phyloP scores from a whole-genome alignment of 1,284 basidiomycete genomes.

The Fomitiporia mediterranea region DNA sequence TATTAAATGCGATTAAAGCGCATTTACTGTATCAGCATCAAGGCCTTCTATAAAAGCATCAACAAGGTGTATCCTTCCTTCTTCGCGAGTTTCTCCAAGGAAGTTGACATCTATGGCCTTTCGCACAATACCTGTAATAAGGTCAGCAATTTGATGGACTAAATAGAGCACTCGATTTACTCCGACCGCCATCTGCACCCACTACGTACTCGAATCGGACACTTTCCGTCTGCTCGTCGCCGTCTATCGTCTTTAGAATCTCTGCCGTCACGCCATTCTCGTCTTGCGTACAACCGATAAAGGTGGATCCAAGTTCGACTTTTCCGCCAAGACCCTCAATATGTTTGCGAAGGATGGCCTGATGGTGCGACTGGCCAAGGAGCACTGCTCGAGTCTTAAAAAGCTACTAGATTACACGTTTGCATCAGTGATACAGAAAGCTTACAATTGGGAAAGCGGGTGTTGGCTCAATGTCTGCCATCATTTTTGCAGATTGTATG shows the following conservation, averaged over 20 bases:
- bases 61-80: constrained; percentile 23
- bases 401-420: no score
- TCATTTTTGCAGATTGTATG: not conserved
- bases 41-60: no score
- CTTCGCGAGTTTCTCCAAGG: constrained; percentile 38
- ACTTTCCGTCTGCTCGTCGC: constrained; percentile 2
- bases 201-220: constrained; percentile 25
- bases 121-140: constrained; percentile 29
- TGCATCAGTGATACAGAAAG: no score
- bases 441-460: constrained; percentile 17
- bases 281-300: constrained; percentile 16
- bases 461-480: constrained; percentile 1
- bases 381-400: no score
- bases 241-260: not conserved
- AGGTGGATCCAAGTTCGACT: constrained; percentile 16
- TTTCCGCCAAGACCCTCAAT: no score
- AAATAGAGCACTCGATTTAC: constrained; percentile 22
- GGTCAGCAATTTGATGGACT: not conserved
- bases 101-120: constrained; percentile 42
- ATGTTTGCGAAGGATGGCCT: no score
- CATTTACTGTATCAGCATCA: no score
- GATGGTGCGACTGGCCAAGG: no score
- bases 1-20: no score
- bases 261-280: constrained; percentile 14
- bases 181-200: constrained; percentile 37